Conservation (phyloP, 2,329 filamentous ascomycete species). For the Cryphonectria nitschkei region DNA sequence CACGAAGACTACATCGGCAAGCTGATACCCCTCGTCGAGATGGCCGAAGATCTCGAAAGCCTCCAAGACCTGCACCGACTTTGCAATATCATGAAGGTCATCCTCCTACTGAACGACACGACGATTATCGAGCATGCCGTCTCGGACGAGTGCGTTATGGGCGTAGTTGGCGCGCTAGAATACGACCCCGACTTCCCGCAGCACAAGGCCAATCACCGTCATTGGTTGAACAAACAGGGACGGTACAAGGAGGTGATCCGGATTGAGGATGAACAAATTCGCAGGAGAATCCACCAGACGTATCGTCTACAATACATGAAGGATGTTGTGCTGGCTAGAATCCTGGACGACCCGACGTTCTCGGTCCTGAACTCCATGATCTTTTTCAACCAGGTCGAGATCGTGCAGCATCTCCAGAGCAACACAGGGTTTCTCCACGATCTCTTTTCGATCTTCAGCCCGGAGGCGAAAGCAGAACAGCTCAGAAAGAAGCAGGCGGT, state of each 20-base stretch:
- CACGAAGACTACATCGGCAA: slow-evolving; percentile 85
- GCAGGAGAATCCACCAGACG: slow-evolving; percentile 92
- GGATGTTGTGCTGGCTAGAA: slow-evolving; percentile 95
- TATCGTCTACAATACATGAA: slow-evolving; percentile 96
- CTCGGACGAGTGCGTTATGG: slow-evolving; percentile 84
- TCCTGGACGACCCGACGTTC: slow-evolving; percentile 96
- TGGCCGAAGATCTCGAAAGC: slow-evolving; percentile 91
- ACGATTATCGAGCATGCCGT: slow-evolving; percentile 93
- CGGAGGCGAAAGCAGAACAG: slow-evolving; percentile 57
- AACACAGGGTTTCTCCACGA: slow-evolving; percentile 80
- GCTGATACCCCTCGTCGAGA: slow-evolving; percentile 81
- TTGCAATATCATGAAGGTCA: slow-evolving; percentile 97
- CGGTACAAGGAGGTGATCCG: slow-evolving; percentile 95
- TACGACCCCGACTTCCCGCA: slow-evolving; percentile 98
- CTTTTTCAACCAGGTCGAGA: slow-evolving; percentile 98
- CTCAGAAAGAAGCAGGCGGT: slow-evolving; percentile 91
- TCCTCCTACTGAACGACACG: slow-evolving; percentile 93
- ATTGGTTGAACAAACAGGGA: slow-evolving; percentile 86
- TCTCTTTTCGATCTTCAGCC: slow-evolving; percentile 82
- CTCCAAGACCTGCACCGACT: slow-evolving; percentile 83
- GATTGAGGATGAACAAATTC: slow-evolving; percentile 81
- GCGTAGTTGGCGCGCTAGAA: slow-evolving; percentile 93
- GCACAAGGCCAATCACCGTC: slow-evolving; percentile 95
- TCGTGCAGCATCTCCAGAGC: slow-evolving; percentile 89
- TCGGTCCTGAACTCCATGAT: slow-evolving; percentile 97